Conservation (phyloP, 2,329 filamentous ascomycete genomes). For the Neospermospora avenae region DNA sequence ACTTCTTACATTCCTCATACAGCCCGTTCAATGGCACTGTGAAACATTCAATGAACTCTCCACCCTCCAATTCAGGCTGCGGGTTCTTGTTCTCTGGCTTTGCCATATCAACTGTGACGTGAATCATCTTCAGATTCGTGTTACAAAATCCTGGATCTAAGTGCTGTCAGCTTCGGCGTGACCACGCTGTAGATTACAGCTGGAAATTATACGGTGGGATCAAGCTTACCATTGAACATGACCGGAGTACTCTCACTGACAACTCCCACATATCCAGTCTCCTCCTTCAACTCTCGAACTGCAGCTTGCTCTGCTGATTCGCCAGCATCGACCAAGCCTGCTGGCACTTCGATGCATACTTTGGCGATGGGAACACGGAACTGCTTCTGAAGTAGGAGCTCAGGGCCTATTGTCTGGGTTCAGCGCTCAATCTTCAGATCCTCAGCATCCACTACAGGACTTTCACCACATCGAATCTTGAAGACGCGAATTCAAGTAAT, state of each 20-base stretch:
- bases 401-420: slow-evolving; percentile 34
- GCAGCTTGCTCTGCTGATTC: slow-evolving; percentile 61
- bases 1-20: slow-evolving; percentile 43
- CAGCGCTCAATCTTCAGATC: background rate
- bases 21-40: slow-evolving; percentile 44
- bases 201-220: background rate
- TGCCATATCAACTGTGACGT: slow-evolving; percentile 46
- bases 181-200: background rate
- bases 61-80: slow-evolving; percentile 46
- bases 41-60: slow-evolving; percentile 53
- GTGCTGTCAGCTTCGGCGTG: background rate
- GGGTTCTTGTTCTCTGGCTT: slow-evolving; percentile 44
- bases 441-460: too few species aligned
- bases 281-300: slow-evolving; percentile 61
- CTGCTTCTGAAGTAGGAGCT: slow-evolving; percentile 64
- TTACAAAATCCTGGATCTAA: slow-evolving; percentile 62
- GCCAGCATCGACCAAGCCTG: slow-evolving; percentile 59
- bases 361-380: slow-evolving; percentile 60
- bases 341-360: slow-evolving; percentile 61
- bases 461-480: too few species aligned
- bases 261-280: slow-evolving; percentile 62
- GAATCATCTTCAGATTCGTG: slow-evolving; percentile 57
- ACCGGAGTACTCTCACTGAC: slow-evolving; percentile 57
- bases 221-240: slow-evolving; percentile 55
- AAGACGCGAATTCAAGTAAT: too few species aligned